Evolutionary conservation across 208 protist species (phyloP).

Genomic region (Leishmania tropica): DNA sequence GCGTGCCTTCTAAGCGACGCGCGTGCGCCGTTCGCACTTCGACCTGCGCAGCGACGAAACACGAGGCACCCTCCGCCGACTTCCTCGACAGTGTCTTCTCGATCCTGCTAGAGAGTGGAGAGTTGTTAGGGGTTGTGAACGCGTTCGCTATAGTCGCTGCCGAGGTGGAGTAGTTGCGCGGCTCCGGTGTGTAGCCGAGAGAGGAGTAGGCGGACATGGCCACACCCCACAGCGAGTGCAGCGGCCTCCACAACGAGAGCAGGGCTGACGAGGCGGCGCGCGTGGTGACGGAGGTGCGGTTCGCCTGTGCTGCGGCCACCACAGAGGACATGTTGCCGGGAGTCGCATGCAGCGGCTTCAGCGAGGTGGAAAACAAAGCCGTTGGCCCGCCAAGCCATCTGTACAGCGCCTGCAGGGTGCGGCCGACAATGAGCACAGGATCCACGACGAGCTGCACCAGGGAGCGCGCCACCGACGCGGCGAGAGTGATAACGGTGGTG

Average conservation of each 20-base stretch:
- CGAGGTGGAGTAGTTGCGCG: neutral
- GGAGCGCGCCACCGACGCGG: slow-evolving; percentile 11
- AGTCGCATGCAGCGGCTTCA: neutral
- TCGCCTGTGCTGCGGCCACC: neutral
- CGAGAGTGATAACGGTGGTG: neutral
- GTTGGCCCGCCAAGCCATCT: slow-evolving; percentile 4
- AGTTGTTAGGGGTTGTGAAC: neutral
- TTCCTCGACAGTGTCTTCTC: neutral
- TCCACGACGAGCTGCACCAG: slow-evolving; percentile 16
- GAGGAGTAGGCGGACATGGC: neutral
- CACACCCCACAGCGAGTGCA: slow-evolving; percentile 18
- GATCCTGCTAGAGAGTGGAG: neutral
- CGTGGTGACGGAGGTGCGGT: neutral
- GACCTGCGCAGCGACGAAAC: neutral
- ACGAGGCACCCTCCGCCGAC: neutral
- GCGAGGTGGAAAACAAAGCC: neutral
- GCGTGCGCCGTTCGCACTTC: slow-evolving; percentile 16
- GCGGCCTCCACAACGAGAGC: slow-evolving; percentile 18
- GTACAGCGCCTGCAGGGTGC: slow-evolving; percentile 13
- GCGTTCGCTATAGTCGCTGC: neutral
- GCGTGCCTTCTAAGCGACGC: slow-evolving; percentile 20
- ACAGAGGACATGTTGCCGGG: neutral
- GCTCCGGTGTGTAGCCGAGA: neutral
- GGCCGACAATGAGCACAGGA: slow-evolving; percentile 24
- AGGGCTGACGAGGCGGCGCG: slow-evolving; percentile 7